Percentiles rank a stretch among this genome's conserved stretches.
phyloP scores from a whole-genome alignment of 768 basidiomycete species.

The Leccinum subtestaceum region DNA sequence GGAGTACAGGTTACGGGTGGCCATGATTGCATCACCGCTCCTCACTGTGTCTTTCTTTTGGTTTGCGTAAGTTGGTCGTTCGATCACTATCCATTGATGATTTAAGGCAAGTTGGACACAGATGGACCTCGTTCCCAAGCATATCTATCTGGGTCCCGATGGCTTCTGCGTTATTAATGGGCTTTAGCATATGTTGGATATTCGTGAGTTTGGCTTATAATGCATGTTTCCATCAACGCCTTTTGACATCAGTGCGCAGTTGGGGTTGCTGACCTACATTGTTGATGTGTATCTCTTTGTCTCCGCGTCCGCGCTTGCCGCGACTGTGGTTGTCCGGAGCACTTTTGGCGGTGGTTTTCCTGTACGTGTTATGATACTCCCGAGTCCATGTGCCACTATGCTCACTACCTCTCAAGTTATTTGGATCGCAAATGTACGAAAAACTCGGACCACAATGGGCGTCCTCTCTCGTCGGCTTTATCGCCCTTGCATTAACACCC shows the following conservation, averaged over 20 bases:
- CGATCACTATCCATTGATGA: neutral
- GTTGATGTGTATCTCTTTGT: conserved; percentile 56
- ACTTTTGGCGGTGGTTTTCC: conserved; percentile 53
- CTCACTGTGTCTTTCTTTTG: conserved; percentile 59
- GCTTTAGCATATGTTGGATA: conserved; percentile 52
- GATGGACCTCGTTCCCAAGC: conserved; percentile 57
- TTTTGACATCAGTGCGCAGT: conserved; percentile 29
- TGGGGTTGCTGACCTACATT: conserved; percentile 57
- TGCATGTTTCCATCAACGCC: neutral
- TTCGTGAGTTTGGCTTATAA: conserved; percentile 41
- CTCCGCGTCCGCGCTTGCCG: conserved; percentile 57
- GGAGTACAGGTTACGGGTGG: conserved; percentile 52
- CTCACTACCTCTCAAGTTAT: conserved; percentile 34
- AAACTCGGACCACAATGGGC: conserved; percentile 54
- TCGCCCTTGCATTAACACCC: conserved; percentile 51
- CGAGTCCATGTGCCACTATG: neutral
- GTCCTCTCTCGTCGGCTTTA: conserved; percentile 52
- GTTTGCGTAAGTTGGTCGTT: conserved; percentile 45
- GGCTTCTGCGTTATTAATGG: conserved; percentile 45
- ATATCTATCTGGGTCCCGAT: conserved; percentile 55
- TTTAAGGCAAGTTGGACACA: conserved; percentile 17
- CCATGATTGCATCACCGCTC: conserved; percentile 50
- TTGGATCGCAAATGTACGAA: conserved; percentile 54
- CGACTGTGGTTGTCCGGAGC: conserved; percentile 51
- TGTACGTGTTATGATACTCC: conserved; percentile 2